phyloP scores from a whole-genome alignment of 768 basidiomycete species.

The Chalciporus pseudorubinellus region DNA sequence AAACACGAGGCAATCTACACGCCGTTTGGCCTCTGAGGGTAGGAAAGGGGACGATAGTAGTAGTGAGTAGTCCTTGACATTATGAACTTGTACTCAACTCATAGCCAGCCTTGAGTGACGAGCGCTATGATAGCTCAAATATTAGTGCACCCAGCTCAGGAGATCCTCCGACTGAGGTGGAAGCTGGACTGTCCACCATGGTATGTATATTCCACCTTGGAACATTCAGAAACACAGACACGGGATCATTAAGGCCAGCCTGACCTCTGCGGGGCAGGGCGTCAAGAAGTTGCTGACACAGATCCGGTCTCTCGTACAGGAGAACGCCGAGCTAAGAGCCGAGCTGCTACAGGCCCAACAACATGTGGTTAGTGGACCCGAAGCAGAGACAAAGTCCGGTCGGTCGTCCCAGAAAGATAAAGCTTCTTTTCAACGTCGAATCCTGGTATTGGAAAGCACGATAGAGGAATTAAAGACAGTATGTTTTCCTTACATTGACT shows the following conservation, averaged over 20 bases:
- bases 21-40: not conserved
- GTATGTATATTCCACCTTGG: constrained; percentile 3
- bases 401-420: not conserved
- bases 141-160: not conserved
- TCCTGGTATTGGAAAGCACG: constrained; percentile 10
- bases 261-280: constrained; percentile 3
- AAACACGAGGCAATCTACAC: constrained; percentile 12
- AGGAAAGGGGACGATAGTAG: not conserved
- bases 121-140: not conserved
- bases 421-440: constrained; percentile 1
- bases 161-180: not conserved
- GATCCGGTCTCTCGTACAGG: constrained; percentile 10
- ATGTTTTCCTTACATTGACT: not conserved
- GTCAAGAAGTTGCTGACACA: constrained; percentile 9
- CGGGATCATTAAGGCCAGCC: constrained; percentile 3
- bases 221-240: not conserved
- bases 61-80: too few species aligned
- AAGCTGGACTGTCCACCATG: constrained; percentile 2
- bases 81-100: not conserved
- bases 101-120: constrained; percentile 3
- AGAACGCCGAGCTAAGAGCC: constrained; percentile 4
- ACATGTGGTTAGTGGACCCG: not conserved
- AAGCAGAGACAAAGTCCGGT: not conserved
- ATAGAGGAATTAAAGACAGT: constrained; percentile 3
- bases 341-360: constrained; percentile 4